phyloP scores from a whole-genome alignment of 1,284 basidiomycete species.

The Boletus smithii region DNA sequence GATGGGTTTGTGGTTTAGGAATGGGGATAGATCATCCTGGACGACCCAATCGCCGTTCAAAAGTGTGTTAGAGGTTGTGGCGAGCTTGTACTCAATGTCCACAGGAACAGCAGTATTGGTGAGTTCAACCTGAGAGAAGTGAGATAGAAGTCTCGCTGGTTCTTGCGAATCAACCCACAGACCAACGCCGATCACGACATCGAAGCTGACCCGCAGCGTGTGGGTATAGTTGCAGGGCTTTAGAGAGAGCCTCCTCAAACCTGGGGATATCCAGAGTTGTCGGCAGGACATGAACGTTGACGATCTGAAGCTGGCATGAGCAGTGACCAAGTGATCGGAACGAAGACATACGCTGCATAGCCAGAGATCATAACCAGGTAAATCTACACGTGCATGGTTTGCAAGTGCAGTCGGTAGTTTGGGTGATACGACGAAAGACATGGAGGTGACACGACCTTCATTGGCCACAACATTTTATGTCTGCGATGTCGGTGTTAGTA shows the following conservation, averaged over 20 bases:
- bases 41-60: conserved; percentile 27
- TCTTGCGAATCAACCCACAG: conserved; percentile 16
- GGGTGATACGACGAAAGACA: conserved; percentile 22
- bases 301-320: conserved; percentile 15
- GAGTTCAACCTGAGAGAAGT: conserved; percentile 24
- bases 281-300: conserved; percentile 32
- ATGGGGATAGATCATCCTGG: conserved; percentile 25
- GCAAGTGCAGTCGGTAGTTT: conserved; percentile 16
- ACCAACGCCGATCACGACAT: conserved; percentile 23
- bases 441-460: no score
- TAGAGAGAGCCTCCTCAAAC: conserved; percentile 29
- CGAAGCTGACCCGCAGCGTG: conserved; percentile 29
- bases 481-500: no score
- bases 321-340: neutral
- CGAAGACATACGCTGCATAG: conserved; percentile 14
- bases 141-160: conserved; percentile 1
- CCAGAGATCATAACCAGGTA: conserved; percentile 27
- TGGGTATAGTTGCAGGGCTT: conserved; percentile 24
- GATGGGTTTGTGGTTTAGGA: conserved; percentile 15
- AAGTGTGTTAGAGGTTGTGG: conserved; percentile 9
- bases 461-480: no score
- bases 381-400: conserved; percentile 11
- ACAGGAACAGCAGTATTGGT: conserved; percentile 20
- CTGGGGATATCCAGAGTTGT: conserved; percentile 17
- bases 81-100: conserved; percentile 11